Evolutionary conservation across 208 protist genomes (phyloP), one percentile per base, ranked within the genome.

Genomic region (Acanthamoeba healyi): DNA sequence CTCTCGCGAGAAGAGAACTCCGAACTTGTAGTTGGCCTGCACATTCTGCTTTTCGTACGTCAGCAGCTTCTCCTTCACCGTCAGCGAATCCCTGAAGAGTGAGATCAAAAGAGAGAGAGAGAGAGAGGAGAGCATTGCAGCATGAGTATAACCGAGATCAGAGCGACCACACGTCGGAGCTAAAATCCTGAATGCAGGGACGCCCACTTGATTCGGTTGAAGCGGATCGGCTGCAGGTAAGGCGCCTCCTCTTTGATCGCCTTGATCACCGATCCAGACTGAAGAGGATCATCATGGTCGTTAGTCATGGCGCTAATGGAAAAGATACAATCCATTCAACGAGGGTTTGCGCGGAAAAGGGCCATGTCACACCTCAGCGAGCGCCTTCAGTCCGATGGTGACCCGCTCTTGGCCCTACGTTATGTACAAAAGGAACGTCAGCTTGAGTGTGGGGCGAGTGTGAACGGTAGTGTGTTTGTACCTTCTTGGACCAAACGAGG

Each of bases 21-120:
- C 87, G 79, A 92, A 92, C 44, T 92, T 92, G 61, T 92, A 77
- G 87, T 92, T 67, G 9, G 36, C 61, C 40, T 67, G 61, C 12
- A 92, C 46, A 38, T 61, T 67, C 44, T 92, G 36, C 32, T 92
- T 56, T 58, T 92, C 87, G 63, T 92, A 92, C n/a, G 26, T 56
- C 34, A 77, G 19, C 51, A 92, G 49, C 49, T 89, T 65, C 81
- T 89, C 70, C 40, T 81, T 81, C 19, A 81, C 70, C 70, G 29
- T 15, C 34, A 81, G 70, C 70, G 70, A 81, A 38, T 81, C 70
- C 70, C 70, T 81, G 17, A 7, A 12, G 34, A 61, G 34, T 1
- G 15, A 77, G 36, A 24, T 77, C 6, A 22, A 61, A 61, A 12
- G 22, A n/a, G n/a, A n/a, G n/a, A n/a, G n/a, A n/a, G n/a, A n/a